Evolutionary conservation across 2,329 filamentous ascomycete genomes (phyloP).

Genomic region (Cryphonectria radicalis): DNA sequence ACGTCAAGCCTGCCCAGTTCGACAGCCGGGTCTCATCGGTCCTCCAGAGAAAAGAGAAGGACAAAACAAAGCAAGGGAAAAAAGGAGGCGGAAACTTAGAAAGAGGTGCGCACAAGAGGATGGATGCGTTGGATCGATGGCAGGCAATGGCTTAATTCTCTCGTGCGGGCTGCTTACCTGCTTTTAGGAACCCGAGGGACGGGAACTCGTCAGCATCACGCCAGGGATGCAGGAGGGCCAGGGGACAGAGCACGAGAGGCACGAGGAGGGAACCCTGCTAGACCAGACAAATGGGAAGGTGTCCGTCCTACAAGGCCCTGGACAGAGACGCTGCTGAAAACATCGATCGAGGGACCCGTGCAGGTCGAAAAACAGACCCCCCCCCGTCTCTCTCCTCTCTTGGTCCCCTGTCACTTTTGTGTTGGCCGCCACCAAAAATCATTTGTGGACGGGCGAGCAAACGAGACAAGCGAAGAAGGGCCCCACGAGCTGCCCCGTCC

Average conservation of each 20-base stretch:
- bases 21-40: background rate
- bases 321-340: background rate
- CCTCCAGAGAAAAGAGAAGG: background rate
- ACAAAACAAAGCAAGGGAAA: background rate
- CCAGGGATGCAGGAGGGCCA: slow-evolving; percentile 21
- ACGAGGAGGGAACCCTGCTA: slow-evolving; percentile 1
- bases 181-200: slow-evolving; percentile 12
- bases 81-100: background rate
- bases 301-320: background rate
- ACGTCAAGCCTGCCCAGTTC: background rate
- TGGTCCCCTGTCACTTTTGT: background rate
- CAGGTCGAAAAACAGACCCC: background rate
- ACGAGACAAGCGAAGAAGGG: background rate
- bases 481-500: slow-evolving; percentile 10
- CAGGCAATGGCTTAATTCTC: background rate
- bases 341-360: background rate
- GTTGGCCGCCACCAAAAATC: background rate
- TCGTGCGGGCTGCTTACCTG: background rate
- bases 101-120: background rate
- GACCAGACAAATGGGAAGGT: slow-evolving; percentile 18
- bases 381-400: background rate
- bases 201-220: slow-evolving; percentile 27
- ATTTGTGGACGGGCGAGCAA: background rate
- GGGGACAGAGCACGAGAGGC: slow-evolving; percentile 8
- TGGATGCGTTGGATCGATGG: background rate